Evolutionary conservation across 2,329 filamentous ascomycete genomes (phyloP).

Genomic region (Cladosporium oxysporum): DNA sequence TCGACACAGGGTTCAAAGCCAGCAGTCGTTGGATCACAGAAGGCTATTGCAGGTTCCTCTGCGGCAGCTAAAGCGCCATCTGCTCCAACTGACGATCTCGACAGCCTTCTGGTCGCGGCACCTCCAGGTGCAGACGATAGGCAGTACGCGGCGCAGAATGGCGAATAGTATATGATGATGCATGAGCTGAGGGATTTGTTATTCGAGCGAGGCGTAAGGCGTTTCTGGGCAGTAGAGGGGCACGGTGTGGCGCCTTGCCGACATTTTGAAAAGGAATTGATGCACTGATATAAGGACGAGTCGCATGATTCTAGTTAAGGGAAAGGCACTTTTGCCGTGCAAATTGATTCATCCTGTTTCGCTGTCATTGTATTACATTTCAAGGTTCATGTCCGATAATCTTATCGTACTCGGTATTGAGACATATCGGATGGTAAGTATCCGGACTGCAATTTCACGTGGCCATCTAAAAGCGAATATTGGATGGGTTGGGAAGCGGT

Average conservation of each 20-base stretch:
- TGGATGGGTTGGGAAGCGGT: background rate
- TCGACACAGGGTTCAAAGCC: constrained; percentile 22
- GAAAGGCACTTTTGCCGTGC: background rate
- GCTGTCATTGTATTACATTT: background rate
- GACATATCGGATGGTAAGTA: background rate
- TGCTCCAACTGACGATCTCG: constrained; percentile 45
- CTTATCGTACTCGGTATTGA: background rate
- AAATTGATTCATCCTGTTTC: background rate
- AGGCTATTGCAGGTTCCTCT: constrained; percentile 26
- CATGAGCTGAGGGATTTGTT: background rate
- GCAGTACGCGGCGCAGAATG: constrained; percentile 81
- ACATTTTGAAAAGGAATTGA: background rate
- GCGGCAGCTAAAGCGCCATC: constrained; percentile 38
- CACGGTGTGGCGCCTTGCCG: background rate
- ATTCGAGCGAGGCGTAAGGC: constrained; percentile 17
- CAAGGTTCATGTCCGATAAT: background rate
- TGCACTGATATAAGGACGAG: background rate
- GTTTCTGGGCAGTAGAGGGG: background rate
- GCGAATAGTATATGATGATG: constrained; percentile 58
- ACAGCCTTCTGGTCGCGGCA: constrained; percentile 61
- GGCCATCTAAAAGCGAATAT: background rate
- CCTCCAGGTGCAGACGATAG: constrained; percentile 78
- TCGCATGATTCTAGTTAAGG: background rate
- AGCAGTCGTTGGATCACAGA: constrained; percentile 31
- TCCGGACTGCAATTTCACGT: background rate